phyloP scores from a whole-genome alignment of 2,329 filamentous ascomycete species.

The Pseudogymnoascus verrucosus region DNA sequence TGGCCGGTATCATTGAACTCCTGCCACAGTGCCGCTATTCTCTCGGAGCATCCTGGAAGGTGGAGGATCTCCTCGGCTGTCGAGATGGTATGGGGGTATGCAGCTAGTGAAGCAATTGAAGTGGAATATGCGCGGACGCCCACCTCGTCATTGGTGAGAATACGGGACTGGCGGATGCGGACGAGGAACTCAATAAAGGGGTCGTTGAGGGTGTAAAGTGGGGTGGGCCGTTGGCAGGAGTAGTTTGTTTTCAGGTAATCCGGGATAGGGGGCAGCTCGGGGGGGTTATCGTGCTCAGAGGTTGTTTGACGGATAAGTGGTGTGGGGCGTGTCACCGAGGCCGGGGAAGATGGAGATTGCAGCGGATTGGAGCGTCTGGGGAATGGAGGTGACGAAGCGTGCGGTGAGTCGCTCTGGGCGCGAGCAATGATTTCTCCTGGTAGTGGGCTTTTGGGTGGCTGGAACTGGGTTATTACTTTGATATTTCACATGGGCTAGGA shows the following conservation, averaged over 20 bases:
- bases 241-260: conserved; percentile 59
- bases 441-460: not conserved
- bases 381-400: not conserved
- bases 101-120: conserved; percentile 72
- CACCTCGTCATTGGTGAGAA: conserved; percentile 66
- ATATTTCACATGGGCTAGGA: not conserved
- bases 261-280: conserved; percentile 55
- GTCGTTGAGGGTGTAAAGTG: conserved; percentile 61
- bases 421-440: conserved; percentile 2
- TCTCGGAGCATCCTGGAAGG: conserved; percentile 74
- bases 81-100: conserved; percentile 53
- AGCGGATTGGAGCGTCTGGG: not conserved
- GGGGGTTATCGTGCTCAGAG: conserved; percentile 61
- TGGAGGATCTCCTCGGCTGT: conserved; percentile 33
- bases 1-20: conserved; percentile 59
- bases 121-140: conserved; percentile 82
- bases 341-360: conserved; percentile 1
- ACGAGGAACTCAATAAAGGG: conserved; percentile 66
- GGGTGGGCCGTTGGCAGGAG: conserved; percentile 74
- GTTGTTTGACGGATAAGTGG: conserved; percentile 61
- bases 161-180: conserved; percentile 63
- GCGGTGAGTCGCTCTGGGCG: not conserved
- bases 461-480: not conserved
- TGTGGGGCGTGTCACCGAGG: conserved; percentile 30
- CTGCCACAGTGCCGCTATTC: conserved; percentile 68